These are phyloP conservation scores for Sporisorium reilianum DNA, from an alignment of 1,284 basidiomycete species.

Conservation along the genomic window DNA sequence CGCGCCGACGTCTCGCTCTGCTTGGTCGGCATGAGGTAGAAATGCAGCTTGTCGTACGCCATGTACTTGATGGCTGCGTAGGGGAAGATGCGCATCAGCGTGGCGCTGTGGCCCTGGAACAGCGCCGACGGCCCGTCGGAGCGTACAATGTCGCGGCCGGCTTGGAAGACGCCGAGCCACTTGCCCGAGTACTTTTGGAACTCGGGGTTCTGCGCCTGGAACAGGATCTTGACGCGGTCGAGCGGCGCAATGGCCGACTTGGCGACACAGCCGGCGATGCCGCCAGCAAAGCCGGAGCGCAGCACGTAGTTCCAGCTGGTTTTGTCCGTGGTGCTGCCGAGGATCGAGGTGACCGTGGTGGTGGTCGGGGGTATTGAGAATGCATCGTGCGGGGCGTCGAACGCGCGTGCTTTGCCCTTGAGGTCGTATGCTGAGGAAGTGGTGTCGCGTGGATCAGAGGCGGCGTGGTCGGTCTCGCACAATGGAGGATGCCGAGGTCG, in stretches of 20 bases:
- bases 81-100: conserved; percentile 81
- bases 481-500: conserved; percentile 47
- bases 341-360: conserved; percentile 11
- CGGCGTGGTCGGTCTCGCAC: conserved; percentile 50
- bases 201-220: conserved; percentile 96
- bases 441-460: conserved; percentile 33
- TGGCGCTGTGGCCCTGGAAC: conserved; percentile 95
- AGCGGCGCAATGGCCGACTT: conserved; percentile 97
- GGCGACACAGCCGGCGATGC: conserved; percentile 91
- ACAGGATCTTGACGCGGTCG: conserved; percentile 98
- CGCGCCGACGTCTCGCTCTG: conserved; percentile 82
- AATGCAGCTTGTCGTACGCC: conserved; percentile 90
- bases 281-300: conserved; percentile 88
- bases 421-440: conserved; percentile 12
- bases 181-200: conserved; percentile 89
- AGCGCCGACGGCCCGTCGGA: conserved; percentile 82
- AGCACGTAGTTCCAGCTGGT: conserved; percentile 80
- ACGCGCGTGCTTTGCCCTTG: conserved; percentile 40
- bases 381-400: conserved; percentile 20
- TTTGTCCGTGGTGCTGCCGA: conserved; percentile 71
- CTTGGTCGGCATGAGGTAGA: conserved; percentile 84
- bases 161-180: conserved; percentile 86
- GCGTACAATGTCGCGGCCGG: conserved; percentile 82
- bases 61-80: conserved; percentile 99
- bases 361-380: conserved; percentile 19